Evolutionary conservation across 2,329 filamentous ascomycete genomes (phyloP), one percentile per base, ranked within the genome.

Genomic region (Cladophialophora yegresii): DNA sequence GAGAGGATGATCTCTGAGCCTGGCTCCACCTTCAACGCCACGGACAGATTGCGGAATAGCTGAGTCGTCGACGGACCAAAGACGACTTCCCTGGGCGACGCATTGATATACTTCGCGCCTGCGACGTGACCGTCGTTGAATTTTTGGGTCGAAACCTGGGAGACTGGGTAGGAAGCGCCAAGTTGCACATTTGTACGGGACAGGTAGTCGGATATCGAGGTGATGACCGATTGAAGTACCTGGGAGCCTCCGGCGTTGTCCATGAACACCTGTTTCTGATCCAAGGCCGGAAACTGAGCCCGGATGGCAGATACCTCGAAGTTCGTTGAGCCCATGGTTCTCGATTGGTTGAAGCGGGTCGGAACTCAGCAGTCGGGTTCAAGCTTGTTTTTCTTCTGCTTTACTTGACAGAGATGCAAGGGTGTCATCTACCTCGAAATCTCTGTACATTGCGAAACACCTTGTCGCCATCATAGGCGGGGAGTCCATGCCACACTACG

Each of bases 181-280:
- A 92, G 83, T 74, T 93, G 90, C 49, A 92, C 89, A 69, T 93
- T 92, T 67, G 82, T 88, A 30, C 82, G 82, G 43, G 82, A 79
- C 8, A 92, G 81, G 70, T 93, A 92, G 26, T 86, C 80, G 0
- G 80, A 80, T 61, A 93, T 86, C 1, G 84, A 83, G 61, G 89
- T 83, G 63, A 89, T 86, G 16, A 91, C 90, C 16, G 82, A 79
- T 28, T 84, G 84, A 3, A 93, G 77, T 0, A 85, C 82, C 72
- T 93, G 90, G 72, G 86, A 90, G 43, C 90, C 90, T 20, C 90
- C 90, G 10, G 89, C 90, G 73, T 93, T 93, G 73, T 93, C 90
- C 69, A 93, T 84, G 74, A 85, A 92, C 56, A 92, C 81, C 72
- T 92, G 89, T 54, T 86, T 80, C 65, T 86, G 82, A 47, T 82